Evolutionary conservation across 2,329 filamentous ascomycete species (phyloP).

Genomic region (Hypocreales sp.): DNA sequence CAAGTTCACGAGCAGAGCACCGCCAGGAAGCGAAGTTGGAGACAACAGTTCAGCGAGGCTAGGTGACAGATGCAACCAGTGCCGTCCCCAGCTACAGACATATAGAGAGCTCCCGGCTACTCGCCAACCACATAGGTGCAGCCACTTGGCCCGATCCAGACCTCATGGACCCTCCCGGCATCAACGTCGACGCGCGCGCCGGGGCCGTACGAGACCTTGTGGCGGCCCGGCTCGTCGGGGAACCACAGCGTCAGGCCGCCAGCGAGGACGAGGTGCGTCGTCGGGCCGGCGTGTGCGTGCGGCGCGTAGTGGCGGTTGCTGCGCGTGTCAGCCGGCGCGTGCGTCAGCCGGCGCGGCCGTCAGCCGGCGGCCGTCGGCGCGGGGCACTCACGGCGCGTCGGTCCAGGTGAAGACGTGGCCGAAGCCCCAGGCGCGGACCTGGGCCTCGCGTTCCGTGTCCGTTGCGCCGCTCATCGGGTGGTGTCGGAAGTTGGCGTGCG

Average conservation of each 20-base stretch:
- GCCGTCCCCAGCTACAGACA: no score
- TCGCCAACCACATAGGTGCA: constrained; percentile 56
- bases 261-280: constrained; percentile 52
- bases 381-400: constrained; percentile 45
- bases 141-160: constrained; percentile 50
- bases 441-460: constrained; percentile 27
- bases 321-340: no score
- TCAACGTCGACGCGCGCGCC: constrained; percentile 53
- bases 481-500: no score
- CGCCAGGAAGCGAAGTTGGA: no score
- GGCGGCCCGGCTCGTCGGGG: constrained; percentile 37
- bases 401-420: constrained; percentile 55
- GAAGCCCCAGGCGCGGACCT: constrained; percentile 58
- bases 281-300: constrained; percentile 47
- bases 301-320: constrained; percentile 55
- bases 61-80: no score
- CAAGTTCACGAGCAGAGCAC: constrained; percentile 36
- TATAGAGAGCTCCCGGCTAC: no score
- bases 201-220: constrained; percentile 41
- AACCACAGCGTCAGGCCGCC: constrained; percentile 54
- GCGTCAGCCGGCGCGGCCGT: no score
- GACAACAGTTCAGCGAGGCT: no score
- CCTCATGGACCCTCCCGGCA: constrained; percentile 47
- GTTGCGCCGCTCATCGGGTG: constrained; percentile 5
- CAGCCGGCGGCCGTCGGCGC: no score